Evolutionary conservation across 306 rosid species (phyloP), one percentile per base, ranked within the genome.

Genomic region (Astragalus glycyphyllos): DNA sequence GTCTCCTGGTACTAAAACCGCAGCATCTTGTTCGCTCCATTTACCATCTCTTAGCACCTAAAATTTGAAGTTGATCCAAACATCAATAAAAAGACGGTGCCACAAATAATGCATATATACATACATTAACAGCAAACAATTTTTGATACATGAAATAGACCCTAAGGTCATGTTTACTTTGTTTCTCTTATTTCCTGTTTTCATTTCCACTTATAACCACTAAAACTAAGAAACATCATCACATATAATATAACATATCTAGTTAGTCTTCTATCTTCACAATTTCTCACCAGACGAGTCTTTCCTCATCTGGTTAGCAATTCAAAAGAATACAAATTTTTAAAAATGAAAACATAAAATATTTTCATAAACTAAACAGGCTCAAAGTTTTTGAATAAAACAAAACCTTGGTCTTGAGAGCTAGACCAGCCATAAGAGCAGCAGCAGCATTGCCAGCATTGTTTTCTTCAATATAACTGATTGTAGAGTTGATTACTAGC

Each of bases 401-500:
- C 37, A 35, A 7, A 44, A 92, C 98, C 96, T 87, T 93, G 4
- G 98, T 87, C 80, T 90, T 93, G 60, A 96, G 98, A 74, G 97
- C 98, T 67, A 93, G 87, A 80, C 97, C 96, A 40, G 98, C 98
- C 98, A 93, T 93, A 32, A 93, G 98, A 53, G 98, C 98, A n/a
- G 98, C 98, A 17, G 98, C 98, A 11, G 98, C 98, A 65, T 93
- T 93, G 20, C 98, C 98, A 34, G 98, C 98, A 41, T 93, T 93
- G 78, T 93, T 93, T 78, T 93, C 98, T 45, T 93, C 98, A 4
- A 87, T 83, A 13, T 90, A 93, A 79, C 96, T 88, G 79, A 93
- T 93, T n/a, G 98, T 93, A 14, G 98, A 93, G 82, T 93, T 93
- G 35, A 90, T 82, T 3, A 93, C 35, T 45, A 93, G 73, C 0